These are phyloP conservation scores for Porcisia hertigi DNA, from an alignment of 208 protist genomes.

Conservation along the genomic window DNA sequence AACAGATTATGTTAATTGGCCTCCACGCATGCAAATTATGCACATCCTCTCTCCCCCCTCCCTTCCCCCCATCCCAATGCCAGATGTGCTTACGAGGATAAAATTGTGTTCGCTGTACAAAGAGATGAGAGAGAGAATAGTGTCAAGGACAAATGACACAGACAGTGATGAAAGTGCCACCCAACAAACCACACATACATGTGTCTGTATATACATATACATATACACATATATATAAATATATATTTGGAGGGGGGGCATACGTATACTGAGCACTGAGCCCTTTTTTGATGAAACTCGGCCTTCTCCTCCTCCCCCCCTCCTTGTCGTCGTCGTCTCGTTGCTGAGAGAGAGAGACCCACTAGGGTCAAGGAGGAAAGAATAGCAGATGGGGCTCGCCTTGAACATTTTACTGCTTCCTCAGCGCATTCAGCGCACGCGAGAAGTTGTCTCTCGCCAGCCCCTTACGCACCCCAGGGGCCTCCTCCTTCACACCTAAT, in stretches of 20 bases:
- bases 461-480: not conserved
- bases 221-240: not conserved
- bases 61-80: too few species aligned
- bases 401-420: not conserved
- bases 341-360: too few species aligned
- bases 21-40: not conserved
- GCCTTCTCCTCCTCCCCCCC: not conserved
- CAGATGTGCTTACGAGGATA: too few species aligned
- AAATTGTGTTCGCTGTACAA: too few species aligned
- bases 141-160: not conserved
- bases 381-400: not conserved
- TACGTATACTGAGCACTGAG: not conserved
- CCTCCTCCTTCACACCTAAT: conserved; percentile 20
- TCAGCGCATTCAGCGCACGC: not conserved
- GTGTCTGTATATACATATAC: not conserved
- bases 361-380: not conserved
- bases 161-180: not conserved
- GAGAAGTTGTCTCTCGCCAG: not conserved
- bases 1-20: not conserved
- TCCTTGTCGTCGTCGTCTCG: not conserved
- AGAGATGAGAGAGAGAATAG: too few species aligned
- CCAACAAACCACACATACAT: not conserved
- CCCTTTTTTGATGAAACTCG: not conserved
- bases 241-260: not conserved
- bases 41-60: too few species aligned